phyloP scores from a whole-genome alignment of 352 stramenopile species.

The Globisporangium middletonii region DNA sequence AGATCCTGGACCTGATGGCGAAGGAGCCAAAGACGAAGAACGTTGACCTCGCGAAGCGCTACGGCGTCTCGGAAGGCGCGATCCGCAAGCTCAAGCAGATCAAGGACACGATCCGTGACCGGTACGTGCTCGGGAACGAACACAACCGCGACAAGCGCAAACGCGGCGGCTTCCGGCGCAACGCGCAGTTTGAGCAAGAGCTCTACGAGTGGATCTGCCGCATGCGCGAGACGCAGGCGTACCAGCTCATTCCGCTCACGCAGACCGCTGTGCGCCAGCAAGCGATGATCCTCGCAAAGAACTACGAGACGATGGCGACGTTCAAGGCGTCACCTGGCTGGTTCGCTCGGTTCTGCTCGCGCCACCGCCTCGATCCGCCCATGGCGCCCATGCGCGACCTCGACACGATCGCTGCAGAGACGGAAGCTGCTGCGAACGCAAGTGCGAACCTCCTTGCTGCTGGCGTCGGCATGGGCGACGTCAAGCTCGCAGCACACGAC shows the following conservation, averaged over 20 bases:
- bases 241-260: constrained; percentile 80
- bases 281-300: constrained; percentile 77
- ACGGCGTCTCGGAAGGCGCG: constrained; percentile 79
- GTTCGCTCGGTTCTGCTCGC: constrained; percentile 86
- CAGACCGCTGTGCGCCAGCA: constrained; percentile 81
- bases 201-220: constrained; percentile 83
- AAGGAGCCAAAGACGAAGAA: constrained; percentile 84
- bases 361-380: constrained; percentile 70
- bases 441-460: constrained; percentile 6
- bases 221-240: constrained; percentile 76
- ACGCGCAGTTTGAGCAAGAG: constrained; percentile 81
- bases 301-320: constrained; percentile 77
- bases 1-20: constrained; percentile 81
- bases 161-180: constrained; percentile 75
- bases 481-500: background rate
- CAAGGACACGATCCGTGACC: constrained; percentile 77
- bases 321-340: constrained; percentile 85
- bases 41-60: constrained; percentile 78
- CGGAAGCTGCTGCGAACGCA: constrained; percentile 8
- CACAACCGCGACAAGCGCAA: constrained; percentile 86
- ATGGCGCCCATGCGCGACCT: constrained; percentile 18
- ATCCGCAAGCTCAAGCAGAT: constrained; percentile 89
- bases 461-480: constrained; percentile 2
- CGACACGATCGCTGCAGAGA: background rate
- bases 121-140: constrained; percentile 79